These are phyloP conservation scores for Hyphodiscus hymeniophilus DNA, from an alignment of 495 filamentous ascomycete species.

Conservation along the genomic window DNA sequence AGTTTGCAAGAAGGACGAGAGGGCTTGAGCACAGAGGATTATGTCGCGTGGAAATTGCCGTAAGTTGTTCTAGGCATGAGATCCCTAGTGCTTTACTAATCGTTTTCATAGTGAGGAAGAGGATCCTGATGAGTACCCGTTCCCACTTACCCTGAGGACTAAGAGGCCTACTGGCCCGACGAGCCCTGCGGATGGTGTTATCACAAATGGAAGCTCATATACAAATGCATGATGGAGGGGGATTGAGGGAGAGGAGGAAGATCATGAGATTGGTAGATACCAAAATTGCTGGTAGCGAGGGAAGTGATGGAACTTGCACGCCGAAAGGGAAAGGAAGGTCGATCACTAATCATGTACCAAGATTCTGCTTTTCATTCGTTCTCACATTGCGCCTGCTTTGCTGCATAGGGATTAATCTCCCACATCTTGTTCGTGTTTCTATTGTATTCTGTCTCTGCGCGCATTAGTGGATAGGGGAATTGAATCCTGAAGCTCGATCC, in stretches of 20 bases:
- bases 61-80: slow-evolving; percentile 45
- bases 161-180: slow-evolving; percentile 28
- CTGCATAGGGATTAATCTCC: no score
- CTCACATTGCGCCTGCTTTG: no score
- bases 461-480: no score
- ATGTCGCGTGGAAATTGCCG: slow-evolving; percentile 96
- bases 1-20: slow-evolving; percentile 91
- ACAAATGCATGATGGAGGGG: neutral
- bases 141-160: slow-evolving; percentile 72
- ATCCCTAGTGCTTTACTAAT: slow-evolving; percentile 13
- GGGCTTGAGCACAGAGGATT: slow-evolving; percentile 91
- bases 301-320: neutral
- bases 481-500: no score
- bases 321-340: neutral
- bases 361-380: slow-evolving; percentile 16
- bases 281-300: neutral
- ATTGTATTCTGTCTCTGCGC: no score
- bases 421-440: no score
- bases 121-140: slow-evolving; percentile 87
- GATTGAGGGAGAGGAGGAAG: neutral
- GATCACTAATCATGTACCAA: slow-evolving; percentile 15
- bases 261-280: neutral
- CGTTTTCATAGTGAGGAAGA: slow-evolving; percentile 70
- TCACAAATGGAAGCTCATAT: slow-evolving; percentile 15
- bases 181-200: slow-evolving; percentile 17